Conservation (phyloP, 1,139 yeast genomes). For the Pichia cactophila region DNA sequence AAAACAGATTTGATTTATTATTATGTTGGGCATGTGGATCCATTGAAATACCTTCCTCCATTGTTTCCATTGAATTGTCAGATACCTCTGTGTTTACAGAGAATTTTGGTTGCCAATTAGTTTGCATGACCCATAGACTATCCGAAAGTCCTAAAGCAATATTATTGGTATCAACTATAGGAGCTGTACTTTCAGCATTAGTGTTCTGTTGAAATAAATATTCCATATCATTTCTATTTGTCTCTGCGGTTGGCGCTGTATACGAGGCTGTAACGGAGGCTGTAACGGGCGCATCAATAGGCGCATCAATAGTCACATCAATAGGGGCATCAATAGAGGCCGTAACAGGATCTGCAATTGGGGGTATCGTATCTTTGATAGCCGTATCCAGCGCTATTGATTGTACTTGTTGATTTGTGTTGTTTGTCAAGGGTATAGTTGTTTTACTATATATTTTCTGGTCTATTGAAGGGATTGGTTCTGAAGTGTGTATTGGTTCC, state of each 20-base stretch:
- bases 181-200: constrained; percentile 33
- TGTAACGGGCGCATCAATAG: neutral
- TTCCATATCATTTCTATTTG: neutral
- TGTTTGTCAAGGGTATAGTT: neutral
- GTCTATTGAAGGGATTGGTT: neutral
- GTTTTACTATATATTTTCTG: neutral
- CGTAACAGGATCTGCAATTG: neutral
- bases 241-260: neutral
- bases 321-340: neutral
- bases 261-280: neutral
- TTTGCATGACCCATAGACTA: constrained; percentile 21
- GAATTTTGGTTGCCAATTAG: constrained; percentile 23
- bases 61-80: neutral
- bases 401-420: too few relatives aligned
- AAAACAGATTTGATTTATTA: neutral
- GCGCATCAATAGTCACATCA: too few relatives aligned
- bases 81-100: neutral
- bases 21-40: neutral
- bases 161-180: constrained; percentile 1
- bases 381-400: too few relatives aligned
- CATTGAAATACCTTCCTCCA: neutral
- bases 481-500: neutral
- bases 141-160: constrained; percentile 9
- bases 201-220: neutral
- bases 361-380: too few relatives aligned